Base-by-base conservation (phyloP, 2,329 filamentous ascomycete species). In the Metarhizium humberi region DNA sequence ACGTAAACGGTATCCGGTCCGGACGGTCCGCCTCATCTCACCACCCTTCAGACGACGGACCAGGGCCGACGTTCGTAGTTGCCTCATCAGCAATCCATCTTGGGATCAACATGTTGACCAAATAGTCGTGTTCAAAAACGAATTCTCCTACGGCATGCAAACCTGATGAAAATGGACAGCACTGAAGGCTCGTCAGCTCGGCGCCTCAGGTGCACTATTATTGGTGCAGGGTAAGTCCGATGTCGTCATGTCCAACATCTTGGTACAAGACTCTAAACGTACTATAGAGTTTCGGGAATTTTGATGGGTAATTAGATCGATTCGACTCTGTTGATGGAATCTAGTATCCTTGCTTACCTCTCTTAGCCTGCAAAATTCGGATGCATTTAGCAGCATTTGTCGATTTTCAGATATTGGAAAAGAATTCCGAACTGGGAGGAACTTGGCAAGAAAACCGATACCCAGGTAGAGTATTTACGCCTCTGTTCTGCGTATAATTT, bases 371-470 rank as follows among this genome's bases (percentile, higher is more conserved):
- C 43, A 63, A 63, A 38, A 49, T 63, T 5, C 53, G 56, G 10
- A 56, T 54, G 5, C 53, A 63, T 47, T 40, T 63, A n/a, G 53
- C 49, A 25, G 52, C 56, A 14, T 56, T 57, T 50, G 57, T 63
- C 7, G 57, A 63, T 18, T 62, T 63, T 40, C 52, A 61, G 3
- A 58, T 76, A 1, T 76, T 73, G 51, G 74, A 77, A 61, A 75
- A 76, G 60, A 75, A 75, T 52, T 25, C 62, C 1, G 72, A 74
- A 45, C 64, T 77, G 0, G 69, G 69, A 4, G 75, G 75, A 3
- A 77, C 75, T 5, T 77, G 75, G 74, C 71, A 63, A 43, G 74
- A 76, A 57, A 77, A 77, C 46, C 49, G 42, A 7, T 59, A 59
- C 50, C 58, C 58, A 45, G 58, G 58, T 58, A 48, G 11, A 1